Percentiles rank a stretch among this genome's conserved stretches.
phyloP scores from a whole-genome alignment of 768 basidiomycete genomes.

The Peribolospora baueri region DNA sequence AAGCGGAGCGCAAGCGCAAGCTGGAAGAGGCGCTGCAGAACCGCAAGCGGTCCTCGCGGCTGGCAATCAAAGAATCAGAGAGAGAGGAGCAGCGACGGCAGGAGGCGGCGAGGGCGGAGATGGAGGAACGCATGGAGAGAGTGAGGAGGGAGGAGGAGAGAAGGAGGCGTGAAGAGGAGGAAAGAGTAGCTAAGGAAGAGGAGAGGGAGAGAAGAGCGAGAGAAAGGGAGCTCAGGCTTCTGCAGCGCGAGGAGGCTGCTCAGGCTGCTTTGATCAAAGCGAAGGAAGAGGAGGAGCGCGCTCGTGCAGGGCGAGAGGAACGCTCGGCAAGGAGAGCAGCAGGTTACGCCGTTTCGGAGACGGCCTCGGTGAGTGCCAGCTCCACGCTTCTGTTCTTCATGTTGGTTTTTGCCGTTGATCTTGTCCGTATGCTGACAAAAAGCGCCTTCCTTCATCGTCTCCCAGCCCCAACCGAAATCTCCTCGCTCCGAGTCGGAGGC shows the following conservation, averaged over 20 bases:
- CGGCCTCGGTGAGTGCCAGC: too few species aligned
- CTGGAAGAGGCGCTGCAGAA: constrained; percentile 18
- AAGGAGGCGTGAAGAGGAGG: constrained; percentile 10
- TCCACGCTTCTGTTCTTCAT: too few species aligned
- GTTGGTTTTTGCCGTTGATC: too few species aligned
- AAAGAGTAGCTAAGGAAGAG: constrained; percentile 10
- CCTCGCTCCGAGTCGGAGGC: too few species aligned
- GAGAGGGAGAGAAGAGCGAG: constrained; percentile 16
- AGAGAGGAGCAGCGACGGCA: constrained; percentile 14
- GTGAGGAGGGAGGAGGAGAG: constrained; percentile 12
- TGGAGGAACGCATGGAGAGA: constrained; percentile 19
- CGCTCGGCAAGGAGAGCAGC: too few species aligned
- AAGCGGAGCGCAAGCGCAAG: constrained; percentile 16
- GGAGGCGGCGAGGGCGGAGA: constrained; percentile 15
- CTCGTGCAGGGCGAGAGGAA: too few species aligned
- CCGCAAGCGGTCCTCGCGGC: constrained; percentile 20
- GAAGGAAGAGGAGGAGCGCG: too few species aligned
- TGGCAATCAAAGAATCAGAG: constrained; percentile 18
- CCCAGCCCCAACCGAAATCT: too few species aligned
- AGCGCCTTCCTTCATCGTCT: too few species aligned
- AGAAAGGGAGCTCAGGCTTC: constrained; percentile 16
- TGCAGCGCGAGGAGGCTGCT: constrained; percentile 15
- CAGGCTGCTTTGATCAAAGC: too few species aligned
- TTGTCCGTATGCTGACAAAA: too few species aligned
- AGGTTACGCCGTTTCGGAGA: too few species aligned